These are phyloP conservation scores for Peronospora belbahrii DNA, from an alignment of 352 stramenopile genomes.

Conservation along the genomic window DNA sequence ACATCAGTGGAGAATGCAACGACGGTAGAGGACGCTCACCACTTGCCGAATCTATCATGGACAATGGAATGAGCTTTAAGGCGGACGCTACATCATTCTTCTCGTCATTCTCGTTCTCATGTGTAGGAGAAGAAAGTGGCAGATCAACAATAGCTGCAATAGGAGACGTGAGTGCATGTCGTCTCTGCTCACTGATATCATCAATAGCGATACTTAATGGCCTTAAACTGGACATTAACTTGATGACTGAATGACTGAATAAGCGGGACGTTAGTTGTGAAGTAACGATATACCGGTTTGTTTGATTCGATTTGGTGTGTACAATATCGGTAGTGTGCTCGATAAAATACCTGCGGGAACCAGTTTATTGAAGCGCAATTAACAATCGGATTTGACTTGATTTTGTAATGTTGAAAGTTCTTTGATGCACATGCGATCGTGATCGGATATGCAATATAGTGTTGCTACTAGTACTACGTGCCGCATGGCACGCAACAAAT, in stretches of 20 bases:
- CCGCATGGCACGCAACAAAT: too few species aligned
- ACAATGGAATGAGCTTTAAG: slow-evolving; percentile 53
- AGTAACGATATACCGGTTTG: too few species aligned
- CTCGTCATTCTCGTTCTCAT: slow-evolving; percentile 21
- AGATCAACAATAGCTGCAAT: slow-evolving; percentile 49
- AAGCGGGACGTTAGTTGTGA: too few species aligned
- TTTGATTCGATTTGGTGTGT: too few species aligned
- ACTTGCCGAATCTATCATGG: slow-evolving; percentile 57
- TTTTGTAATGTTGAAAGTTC: too few species aligned
- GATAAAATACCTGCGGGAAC: too few species aligned
- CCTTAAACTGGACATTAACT: slow-evolving; percentile 19
- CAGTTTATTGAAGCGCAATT: too few species aligned
- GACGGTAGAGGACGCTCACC: slow-evolving; percentile 54
- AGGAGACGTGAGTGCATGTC: slow-evolving; percentile 13
- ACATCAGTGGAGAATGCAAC: slow-evolving; percentile 49
- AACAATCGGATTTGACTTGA: too few species aligned
- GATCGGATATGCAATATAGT: too few species aligned
- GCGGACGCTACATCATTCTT: slow-evolving; percentile 23
- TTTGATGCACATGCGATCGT: too few species aligned
- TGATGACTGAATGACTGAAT: slow-evolving; percentile 8
- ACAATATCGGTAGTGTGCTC: too few species aligned
- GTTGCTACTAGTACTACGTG: too few species aligned
- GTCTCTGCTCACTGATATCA: slow-evolving; percentile 23
- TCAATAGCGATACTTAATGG: slow-evolving; percentile 35
- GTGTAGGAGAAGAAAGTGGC: slow-evolving; percentile 42